Evolutionary conservation across 2,329 filamentous ascomycete genomes (phyloP).

Genomic region (Bipolaris cookei): DNA sequence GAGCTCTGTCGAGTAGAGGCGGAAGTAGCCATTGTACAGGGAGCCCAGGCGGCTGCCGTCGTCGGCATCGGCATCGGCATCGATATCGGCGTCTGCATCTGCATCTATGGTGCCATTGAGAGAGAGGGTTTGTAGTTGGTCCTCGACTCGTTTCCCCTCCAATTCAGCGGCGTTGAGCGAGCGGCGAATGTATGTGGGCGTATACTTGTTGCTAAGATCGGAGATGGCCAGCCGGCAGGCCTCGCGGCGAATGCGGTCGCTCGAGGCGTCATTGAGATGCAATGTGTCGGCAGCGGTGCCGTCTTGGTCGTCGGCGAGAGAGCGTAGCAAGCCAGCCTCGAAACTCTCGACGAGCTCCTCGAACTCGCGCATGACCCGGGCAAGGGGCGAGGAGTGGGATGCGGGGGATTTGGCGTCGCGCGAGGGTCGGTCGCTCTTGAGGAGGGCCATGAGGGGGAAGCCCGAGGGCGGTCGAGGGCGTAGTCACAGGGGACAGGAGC

Average conservation of each 20-base stretch:
- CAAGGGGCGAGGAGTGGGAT: slow-evolving; percentile 27
- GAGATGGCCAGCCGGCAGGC: slow-evolving; percentile 43
- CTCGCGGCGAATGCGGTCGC: slow-evolving; percentile 34
- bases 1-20: slow-evolving; percentile 45
- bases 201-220: slow-evolving; percentile 41
- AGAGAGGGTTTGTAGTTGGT: slow-evolving; percentile 33
- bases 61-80: slow-evolving; percentile 12
- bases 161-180: slow-evolving; percentile 40
- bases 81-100: slow-evolving; percentile 3
- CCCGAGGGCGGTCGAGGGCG: slow-evolving; percentile 15
- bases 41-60: slow-evolving; percentile 24
- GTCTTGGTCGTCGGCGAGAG: slow-evolving; percentile 29
- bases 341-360: slow-evolving; percentile 39
- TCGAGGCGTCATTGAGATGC: slow-evolving; percentile 5
- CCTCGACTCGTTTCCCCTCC: slow-evolving; percentile 40
- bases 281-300: slow-evolving; percentile 4
- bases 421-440: slow-evolving; percentile 31
- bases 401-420: slow-evolving; percentile 25
- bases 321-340: slow-evolving; percentile 40
- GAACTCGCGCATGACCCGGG: slow-evolving; percentile 44
- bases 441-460: slow-evolving; percentile 36
- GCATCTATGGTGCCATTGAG: slow-evolving; percentile 3
- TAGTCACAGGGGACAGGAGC: slow-evolving; percentile 4
- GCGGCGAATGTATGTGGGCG: slow-evolving; percentile 41
- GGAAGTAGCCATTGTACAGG: slow-evolving; percentile 45